Percentiles rank a stretch among this genome's conserved stretches.
Evolutionary conservation across 2,329 filamentous ascomycete genomes (phyloP).

Genomic region (Aspergillus quadricinctus): DNA sequence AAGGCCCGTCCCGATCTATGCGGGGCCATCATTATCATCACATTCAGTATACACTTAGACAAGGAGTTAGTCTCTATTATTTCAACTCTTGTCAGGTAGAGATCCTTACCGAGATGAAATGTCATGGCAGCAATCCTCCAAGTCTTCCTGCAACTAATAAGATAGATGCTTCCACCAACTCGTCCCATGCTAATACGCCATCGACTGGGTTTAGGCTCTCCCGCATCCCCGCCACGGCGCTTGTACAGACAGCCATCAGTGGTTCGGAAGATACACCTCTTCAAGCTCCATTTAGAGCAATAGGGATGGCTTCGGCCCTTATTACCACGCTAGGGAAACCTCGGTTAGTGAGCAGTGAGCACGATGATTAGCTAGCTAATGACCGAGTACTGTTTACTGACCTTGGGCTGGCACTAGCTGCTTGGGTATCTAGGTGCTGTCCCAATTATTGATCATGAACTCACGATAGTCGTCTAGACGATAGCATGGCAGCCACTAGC

Average conservation of each 20-base stretch:
- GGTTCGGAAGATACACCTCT: not conserved
- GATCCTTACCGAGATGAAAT: no score
- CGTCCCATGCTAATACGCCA: not conserved
- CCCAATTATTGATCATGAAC: no score
- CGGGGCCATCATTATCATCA: not conserved
- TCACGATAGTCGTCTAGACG: not conserved
- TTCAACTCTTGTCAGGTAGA: not conserved
- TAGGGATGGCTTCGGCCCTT: not conserved
- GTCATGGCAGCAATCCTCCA: not conserved
- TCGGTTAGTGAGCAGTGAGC: not conserved
- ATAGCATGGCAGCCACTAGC: not conserved
- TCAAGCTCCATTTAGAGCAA: not conserved
- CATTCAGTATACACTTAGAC: not conserved
- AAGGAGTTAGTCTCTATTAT: no score
- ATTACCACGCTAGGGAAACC: not conserved
- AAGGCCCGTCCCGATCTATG: conserved; percentile 6
- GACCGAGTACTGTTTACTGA: not conserved
- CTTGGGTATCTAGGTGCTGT: not conserved
- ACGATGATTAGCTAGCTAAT: not conserved
- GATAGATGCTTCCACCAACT: not conserved
- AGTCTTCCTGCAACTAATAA: not conserved
- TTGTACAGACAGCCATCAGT: conserved; percentile 1
- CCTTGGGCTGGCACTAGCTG: not conserved
- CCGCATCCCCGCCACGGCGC: conserved; percentile 14
- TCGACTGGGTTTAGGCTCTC: conserved; percentile 4